Percentiles rank a stretch among this genome's conserved stretches.
Conservation (phyloP, 768 basidiomycete genomes). For the Suillus placidus region DNA sequence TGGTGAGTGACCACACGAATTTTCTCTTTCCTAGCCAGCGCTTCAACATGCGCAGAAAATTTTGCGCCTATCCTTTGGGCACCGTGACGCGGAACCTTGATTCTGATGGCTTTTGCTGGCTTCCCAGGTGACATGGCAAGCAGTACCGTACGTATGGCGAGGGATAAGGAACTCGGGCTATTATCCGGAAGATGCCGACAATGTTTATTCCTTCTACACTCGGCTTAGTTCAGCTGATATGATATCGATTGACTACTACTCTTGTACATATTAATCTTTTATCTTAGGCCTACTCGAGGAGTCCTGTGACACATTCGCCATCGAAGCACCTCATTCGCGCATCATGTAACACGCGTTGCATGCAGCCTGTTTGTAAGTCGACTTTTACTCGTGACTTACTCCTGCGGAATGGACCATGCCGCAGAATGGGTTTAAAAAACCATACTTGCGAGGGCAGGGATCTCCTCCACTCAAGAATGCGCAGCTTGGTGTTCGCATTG, state of each 20-base stretch:
- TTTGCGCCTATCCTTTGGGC: conserved; percentile 72
- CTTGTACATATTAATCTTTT: neutral
- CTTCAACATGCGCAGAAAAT: conserved; percentile 59
- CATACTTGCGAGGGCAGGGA: neutral
- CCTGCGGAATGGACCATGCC: neutral
- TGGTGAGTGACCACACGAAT: conserved; percentile 55
- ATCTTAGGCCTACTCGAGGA: neutral
- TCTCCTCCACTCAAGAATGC: conserved; percentile 9
- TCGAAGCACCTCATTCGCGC: neutral
- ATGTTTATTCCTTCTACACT: neutral
- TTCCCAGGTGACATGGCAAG: conserved; percentile 41
- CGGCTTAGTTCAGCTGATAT: neutral
- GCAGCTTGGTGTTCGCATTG: neutral
- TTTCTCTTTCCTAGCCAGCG: conserved; percentile 52
- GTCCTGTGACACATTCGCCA: neutral
- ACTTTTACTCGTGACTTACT: conserved; percentile 1
- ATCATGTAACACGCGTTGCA: neutral
- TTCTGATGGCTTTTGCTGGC: conserved; percentile 56
- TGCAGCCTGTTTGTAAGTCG: neutral
- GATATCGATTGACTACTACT: neutral
- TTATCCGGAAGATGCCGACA: conserved; percentile 1
- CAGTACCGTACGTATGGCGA: neutral
- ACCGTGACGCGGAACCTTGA: conserved; percentile 75
- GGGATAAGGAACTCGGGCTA: neutral
- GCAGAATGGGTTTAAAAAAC: neutral